Base-by-base conservation (phyloP, 2,329 filamentous ascomycete species). In the Clarireedia sp. region DNA sequence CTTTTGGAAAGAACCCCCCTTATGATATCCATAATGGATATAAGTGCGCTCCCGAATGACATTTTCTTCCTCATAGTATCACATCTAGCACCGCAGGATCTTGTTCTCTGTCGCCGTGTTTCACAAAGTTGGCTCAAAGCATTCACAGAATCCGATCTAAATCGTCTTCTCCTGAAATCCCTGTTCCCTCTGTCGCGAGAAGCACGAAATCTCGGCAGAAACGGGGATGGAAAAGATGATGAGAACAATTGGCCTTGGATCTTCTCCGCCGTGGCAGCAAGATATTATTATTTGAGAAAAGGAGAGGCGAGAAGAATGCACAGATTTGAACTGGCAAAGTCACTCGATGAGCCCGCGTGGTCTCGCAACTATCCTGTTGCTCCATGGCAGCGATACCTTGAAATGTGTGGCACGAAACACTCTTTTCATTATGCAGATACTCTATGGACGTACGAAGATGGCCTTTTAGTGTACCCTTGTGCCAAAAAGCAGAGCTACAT, bases 161-260 rank as follows among this genome's bases (percentile, higher is more conserved):
- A 75, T 50, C 69, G 73, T 54, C 71, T 71, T 37, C 70, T 82
- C 17, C 67, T 84, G 55, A 72, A 73, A 43, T 68, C 68, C 61
- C 74, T 77, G 55, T 85, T 81, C 57, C 77, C 81, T 4, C 71
- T 73, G 26, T 76, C 75, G 29, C 72, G 73, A 40, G 82, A 86
- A 67, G 68, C 77, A 41, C 74, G 78, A 44, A 21, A 12, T n/a
- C 60, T 68, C 16, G 23, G 47, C 12, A 45, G 38, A 9, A 5
- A 17, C 9, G 17, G 24, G 6, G 24, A 26, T 26, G 24, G 8
- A 26, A 26, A 26, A 26, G 24, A 45, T 23, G 60, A 19, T 33
- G 21, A 29, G 5, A 24, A 40, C 48, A 63, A 72, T 57, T 78
- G 75, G 75, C 60, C 72, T 0, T 54, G 60, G 10, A 63, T 75